phyloP scores from a whole-genome alignment of 208 protist genomes.

The Hexamita inflata region DNA sequence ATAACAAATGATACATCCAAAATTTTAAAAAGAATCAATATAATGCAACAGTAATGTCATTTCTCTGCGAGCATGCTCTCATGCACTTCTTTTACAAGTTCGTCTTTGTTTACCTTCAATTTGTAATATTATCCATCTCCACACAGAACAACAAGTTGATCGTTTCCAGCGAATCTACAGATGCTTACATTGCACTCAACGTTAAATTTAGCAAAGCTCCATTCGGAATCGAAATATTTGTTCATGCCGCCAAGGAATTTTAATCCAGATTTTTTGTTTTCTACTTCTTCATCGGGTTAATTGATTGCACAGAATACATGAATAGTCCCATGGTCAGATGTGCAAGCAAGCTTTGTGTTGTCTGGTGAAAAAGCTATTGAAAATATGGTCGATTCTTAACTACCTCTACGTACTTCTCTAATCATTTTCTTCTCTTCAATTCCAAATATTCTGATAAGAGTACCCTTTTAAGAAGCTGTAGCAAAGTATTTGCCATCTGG shows the following conservation, averaged over 20 bases:
- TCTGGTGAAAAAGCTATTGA: slow-evolving; percentile 12
- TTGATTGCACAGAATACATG: slow-evolving; percentile 16
- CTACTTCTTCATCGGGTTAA: too few relatives aligned
- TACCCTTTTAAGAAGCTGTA: slow-evolving; percentile 13
- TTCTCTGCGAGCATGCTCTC: slow-evolving; percentile 10
- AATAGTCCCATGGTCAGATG: not conserved
- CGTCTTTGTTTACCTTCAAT: not conserved
- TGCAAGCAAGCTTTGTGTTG: not conserved
- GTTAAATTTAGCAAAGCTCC: not conserved
- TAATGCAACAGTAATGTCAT: too few relatives aligned
- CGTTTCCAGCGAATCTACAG: slow-evolving; percentile 8
- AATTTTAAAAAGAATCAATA: too few relatives aligned
- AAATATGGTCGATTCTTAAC: not conserved
- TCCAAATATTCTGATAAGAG: not conserved
- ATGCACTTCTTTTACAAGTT: not conserved
- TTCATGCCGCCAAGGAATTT: not conserved
- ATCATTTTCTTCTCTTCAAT: not conserved
- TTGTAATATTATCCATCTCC: slow-evolving; percentile 20
- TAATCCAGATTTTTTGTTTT: slow-evolving; percentile 3
- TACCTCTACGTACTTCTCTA: slow-evolving; percentile 4
- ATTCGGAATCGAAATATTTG: slow-evolving; percentile 23
- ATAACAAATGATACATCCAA: too few relatives aligned
- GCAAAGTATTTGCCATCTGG: slow-evolving; percentile 4
- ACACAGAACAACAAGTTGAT: not conserved
- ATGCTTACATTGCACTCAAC: not conserved